Percentiles rank a stretch among this genome's conserved stretches.
Evolutionary conservation across 192 early-diverging fungal genomes (phyloP).

Genomic region (Mortierella antarctica): DNA sequence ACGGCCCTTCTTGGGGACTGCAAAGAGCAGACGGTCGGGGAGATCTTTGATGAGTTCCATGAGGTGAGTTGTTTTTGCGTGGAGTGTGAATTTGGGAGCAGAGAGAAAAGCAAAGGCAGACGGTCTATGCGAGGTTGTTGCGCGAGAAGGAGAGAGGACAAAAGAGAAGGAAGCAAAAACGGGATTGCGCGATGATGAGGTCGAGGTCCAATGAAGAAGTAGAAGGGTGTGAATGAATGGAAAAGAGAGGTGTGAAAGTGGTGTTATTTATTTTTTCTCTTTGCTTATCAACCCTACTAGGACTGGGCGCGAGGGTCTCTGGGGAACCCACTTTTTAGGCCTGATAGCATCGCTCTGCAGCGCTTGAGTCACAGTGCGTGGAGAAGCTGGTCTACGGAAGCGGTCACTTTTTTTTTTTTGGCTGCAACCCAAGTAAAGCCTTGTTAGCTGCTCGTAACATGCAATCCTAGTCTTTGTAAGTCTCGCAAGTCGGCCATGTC

Average conservation of each 20-base stretch:
- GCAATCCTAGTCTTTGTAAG: no score
- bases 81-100: neutral
- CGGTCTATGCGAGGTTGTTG: neutral
- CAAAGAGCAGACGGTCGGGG: constrained; percentile 86
- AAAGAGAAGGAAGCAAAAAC: neutral
- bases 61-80: neutral
- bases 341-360: neutral
- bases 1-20: constrained; percentile 98
- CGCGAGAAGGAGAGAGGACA: neutral
- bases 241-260: neutral
- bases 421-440: no score
- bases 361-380: neutral
- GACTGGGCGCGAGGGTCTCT: no score
- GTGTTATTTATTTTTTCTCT: constrained; percentile 4
- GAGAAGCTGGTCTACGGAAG: no score
- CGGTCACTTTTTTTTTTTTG: neutral
- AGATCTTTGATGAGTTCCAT: constrained; percentile 74
- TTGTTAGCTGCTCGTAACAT: no score
- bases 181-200: neutral
- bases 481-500: no score
- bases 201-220: neutral
- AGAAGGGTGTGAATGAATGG: neutral
- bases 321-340: neutral
- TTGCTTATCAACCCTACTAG: neutral
- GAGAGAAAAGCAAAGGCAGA: neutral